Evolutionary conservation across 2,329 filamentous ascomycete species (phyloP).

Genomic region (Didymellaceae sp.): DNA sequence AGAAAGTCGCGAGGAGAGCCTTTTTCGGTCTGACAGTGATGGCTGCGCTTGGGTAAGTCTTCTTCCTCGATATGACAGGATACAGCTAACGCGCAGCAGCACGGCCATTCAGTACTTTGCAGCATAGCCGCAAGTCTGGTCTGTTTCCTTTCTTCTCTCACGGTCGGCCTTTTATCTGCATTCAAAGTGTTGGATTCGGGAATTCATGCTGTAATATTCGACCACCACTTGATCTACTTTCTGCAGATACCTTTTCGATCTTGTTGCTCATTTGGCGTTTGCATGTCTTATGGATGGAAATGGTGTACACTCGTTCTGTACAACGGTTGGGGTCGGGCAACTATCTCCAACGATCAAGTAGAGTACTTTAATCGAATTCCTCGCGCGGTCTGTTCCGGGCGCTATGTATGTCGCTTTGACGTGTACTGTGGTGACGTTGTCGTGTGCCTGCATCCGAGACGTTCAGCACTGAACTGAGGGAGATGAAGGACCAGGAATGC

Average conservation of each 20-base stretch:
- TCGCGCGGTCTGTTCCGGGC: neutral
- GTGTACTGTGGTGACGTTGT: neutral
- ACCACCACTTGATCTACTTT: conserved; percentile 13
- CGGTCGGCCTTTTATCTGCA: conserved; percentile 18
- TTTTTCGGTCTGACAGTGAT: conserved; percentile 86
- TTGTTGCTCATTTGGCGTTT: conserved; percentile 18
- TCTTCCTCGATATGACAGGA: neutral
- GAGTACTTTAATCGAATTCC: conserved; percentile 34
- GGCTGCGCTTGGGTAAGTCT: conserved; percentile 85
- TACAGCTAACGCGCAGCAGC: conserved; percentile 1
- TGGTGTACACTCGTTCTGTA: conserved; percentile 26
- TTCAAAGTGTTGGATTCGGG: conserved; percentile 16
- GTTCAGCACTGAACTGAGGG: too few species aligned
- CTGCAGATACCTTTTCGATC: conserved; percentile 15
- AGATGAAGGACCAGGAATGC: too few species aligned
- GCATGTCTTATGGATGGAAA: conserved; percentile 14
- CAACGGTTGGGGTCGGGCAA: conserved; percentile 7
- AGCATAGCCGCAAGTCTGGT: neutral
- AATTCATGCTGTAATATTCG: conserved; percentile 12
- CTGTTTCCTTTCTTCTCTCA: conserved; percentile 5
- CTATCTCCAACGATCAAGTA: conserved; percentile 17
- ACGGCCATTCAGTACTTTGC: conserved; percentile 16
- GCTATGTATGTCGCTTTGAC: neutral
- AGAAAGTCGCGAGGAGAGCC: conserved; percentile 84
- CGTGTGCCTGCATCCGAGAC: too few species aligned